Base-by-base conservation (phyloP, 2,329 filamentous ascomycete species). In the Aureobasidium subglaciale region DNA sequence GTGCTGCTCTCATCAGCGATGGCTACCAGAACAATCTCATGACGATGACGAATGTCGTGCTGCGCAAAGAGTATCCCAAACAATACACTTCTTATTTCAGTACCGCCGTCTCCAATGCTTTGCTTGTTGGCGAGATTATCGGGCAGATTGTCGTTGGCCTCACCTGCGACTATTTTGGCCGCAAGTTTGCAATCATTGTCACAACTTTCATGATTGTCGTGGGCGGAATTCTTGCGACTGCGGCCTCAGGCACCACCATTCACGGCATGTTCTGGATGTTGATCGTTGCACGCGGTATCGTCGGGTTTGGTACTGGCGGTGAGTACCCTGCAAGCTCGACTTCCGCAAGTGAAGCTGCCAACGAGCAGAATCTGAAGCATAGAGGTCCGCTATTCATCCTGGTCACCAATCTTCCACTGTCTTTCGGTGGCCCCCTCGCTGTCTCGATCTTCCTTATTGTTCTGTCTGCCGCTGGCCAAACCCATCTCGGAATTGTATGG, bases 201-300 rank as follows among this genome's bases (percentile, higher is more conserved):
- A 75, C 75, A 0, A 77, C 75, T 0, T 35, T 68, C 1, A 71
- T 76, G 65, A 70, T 78, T n/a, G 71, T 77, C 7, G 54, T 77
- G 37, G 74, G 75, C 4, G 69, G 73, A 2, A 70, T 77, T 24
- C 58, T 78, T 16, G 74, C 74, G 1, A 63, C 61, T 4, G 76
- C 74, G 4, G 67, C 73, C 0, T 65, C 74, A 55, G 76, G 76
- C 9, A 60, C 66, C 5, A 78, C 75, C 2, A 70, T 74, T 13
- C 30, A 74, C 13, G 75, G 74, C 55, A 78, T 79, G 74, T 76
- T 78, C 56, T 78, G 76, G 75, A 78, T 79, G 72, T 67, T 79
- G 68, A 77, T 73, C 0, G 64, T 79, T 15, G 70, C 75, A 5
- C 70, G 77, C 35, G 77, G 77, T 7, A 68, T 77, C 20, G 72